Percentiles rank a stretch among this genome's conserved stretches.
Evolutionary conservation across 2,329 filamentous ascomycete species (phyloP).

Genomic region (Pochonia chlamydosporia): DNA sequence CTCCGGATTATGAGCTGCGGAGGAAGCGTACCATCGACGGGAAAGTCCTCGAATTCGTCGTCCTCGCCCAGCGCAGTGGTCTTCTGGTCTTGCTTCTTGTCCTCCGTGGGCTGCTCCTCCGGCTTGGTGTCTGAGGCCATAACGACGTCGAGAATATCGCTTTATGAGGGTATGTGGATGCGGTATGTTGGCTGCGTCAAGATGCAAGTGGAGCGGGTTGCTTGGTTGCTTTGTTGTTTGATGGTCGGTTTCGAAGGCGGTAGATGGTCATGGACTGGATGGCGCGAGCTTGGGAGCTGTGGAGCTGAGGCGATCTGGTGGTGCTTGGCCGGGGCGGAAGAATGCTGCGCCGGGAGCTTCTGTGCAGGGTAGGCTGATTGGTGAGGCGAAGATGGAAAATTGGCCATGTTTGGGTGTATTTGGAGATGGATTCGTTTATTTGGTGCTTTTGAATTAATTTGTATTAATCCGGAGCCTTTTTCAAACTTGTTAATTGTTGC

Average conservation of each 20-base stretch:
- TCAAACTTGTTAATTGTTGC: too few relatives aligned
- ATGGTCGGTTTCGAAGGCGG: neutral
- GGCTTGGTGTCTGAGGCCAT: constrained; percentile 20
- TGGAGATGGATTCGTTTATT: too few relatives aligned
- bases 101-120: constrained; percentile 22
- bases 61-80: constrained; percentile 81
- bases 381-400: too few relatives aligned
- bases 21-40: constrained; percentile 70
- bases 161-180: too few relatives aligned
- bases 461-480: too few relatives aligned
- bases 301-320: neutral
- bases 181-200: too few relatives aligned
- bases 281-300: neutral
- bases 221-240: neutral
- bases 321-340: constrained; percentile 8
- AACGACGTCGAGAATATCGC: neutral
- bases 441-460: too few relatives aligned
- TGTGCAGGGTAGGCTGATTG: neutral
- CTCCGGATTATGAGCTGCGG: too few relatives aligned
- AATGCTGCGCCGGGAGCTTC: constrained; percentile 8
- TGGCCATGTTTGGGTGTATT: too few relatives aligned
- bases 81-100: constrained; percentile 35
- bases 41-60: constrained; percentile 98
- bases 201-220: too few relatives aligned
- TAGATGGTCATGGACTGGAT: neutral